Conservation (phyloP, 768 basidiomycete genomes). For the Psilocybe sp. region DNA sequence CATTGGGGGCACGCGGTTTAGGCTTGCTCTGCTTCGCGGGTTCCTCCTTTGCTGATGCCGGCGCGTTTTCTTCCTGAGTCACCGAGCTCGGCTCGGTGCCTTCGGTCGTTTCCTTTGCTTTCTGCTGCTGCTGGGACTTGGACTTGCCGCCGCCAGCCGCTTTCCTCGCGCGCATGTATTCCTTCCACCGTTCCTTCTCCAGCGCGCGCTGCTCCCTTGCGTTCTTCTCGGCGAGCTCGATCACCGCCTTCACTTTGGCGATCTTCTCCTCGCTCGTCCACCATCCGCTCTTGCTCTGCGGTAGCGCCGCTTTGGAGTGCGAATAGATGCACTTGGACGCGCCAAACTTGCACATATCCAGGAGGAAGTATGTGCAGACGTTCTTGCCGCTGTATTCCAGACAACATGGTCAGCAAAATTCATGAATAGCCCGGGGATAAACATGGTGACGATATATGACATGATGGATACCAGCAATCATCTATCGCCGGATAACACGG, state of each 20-base stretch:
- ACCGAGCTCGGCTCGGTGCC: not conserved
- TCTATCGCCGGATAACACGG: too few relatives aligned
- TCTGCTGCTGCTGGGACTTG: slow-evolving; percentile 5
- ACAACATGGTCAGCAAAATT: not conserved
- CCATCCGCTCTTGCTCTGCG: slow-evolving; percentile 36
- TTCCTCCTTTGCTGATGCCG: slow-evolving; percentile 1
- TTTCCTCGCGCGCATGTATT: slow-evolving; percentile 15
- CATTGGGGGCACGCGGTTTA: not conserved
- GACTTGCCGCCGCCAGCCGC: slow-evolving; percentile 6
- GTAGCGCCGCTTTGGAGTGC: slow-evolving; percentile 44
- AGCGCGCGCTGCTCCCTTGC: slow-evolving; percentile 14
- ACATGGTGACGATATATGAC: too few relatives aligned
- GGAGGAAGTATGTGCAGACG: slow-evolving; percentile 35
- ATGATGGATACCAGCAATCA: too few relatives aligned
- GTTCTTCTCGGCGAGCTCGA: slow-evolving; percentile 24
- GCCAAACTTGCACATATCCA: slow-evolving; percentile 34
- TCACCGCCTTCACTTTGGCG: slow-evolving; percentile 25
- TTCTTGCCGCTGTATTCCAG: slow-evolving; percentile 44
- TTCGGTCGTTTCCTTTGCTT: not conserved
- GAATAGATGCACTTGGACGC: slow-evolving; percentile 42
- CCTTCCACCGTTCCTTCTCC: slow-evolving; percentile 19
- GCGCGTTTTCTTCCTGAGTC: not conserved
- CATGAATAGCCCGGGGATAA: not conserved
- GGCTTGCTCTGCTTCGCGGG: too few relatives aligned
- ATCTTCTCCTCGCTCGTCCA: slow-evolving; percentile 34